Conservation (phyloP, 2,329 filamentous ascomycete genomes). For the Trichoderma oligosporum region DNA sequence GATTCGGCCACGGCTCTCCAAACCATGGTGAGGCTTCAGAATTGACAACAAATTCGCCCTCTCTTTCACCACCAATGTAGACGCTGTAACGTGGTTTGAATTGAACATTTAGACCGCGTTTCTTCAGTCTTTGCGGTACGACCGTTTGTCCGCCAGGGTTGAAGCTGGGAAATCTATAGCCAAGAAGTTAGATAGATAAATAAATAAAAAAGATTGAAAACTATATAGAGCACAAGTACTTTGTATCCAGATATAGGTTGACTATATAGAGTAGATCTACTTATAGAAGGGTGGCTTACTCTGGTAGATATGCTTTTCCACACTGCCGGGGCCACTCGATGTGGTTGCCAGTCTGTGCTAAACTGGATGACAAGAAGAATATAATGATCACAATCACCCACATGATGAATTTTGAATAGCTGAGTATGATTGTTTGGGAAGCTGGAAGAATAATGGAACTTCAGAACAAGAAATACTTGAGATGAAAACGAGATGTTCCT, state of each 20-base stretch:
- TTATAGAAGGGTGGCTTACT: constrained; percentile 27
- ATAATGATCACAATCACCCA: background rate
- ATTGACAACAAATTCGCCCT: constrained; percentile 43
- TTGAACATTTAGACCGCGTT: constrained; percentile 41
- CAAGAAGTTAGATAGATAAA: background rate
- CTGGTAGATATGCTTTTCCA: constrained; percentile 44
- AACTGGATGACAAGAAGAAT: background rate
- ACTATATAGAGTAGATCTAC: no score
- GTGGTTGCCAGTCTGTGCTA: constrained; percentile 35
- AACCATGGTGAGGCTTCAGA: constrained; percentile 41
- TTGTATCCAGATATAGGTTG: no score
- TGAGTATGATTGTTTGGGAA: background rate
- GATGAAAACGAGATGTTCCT: no score
- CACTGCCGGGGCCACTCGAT: constrained; percentile 46
- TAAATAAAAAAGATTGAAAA: background rate
- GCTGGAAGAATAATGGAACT: background rate
- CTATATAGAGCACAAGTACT: no score
- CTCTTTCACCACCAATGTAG: constrained; percentile 41
- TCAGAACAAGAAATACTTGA: no score
- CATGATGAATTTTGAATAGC: background rate
- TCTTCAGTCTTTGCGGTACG: constrained; percentile 32
- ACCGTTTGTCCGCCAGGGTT: constrained; percentile 43
- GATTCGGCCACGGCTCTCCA: constrained; percentile 36
- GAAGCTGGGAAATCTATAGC: constrained; percentile 38
- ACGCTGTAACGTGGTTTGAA: constrained; percentile 45